Percentiles rank a stretch among this genome's conserved stretches.
These are phyloP conservation scores for Boletus sp. DNA, from an alignment of 1,284 basidiomycete species.

Conservation along the genomic window DNA sequence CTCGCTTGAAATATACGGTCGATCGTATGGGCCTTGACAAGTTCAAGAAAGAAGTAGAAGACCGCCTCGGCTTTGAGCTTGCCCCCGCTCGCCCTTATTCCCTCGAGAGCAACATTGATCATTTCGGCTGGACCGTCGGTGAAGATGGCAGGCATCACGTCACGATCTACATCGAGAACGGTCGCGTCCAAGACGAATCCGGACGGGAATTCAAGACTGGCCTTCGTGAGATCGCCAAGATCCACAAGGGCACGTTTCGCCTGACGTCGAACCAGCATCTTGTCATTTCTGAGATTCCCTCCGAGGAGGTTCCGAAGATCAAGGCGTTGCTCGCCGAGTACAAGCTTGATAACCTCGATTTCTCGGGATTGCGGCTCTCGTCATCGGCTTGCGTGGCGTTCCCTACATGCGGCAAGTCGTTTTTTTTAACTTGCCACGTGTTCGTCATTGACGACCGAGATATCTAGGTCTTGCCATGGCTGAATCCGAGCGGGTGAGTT, in stretches of 20 bases:
- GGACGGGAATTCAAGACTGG: slow-evolving; percentile 91
- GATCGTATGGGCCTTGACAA: slow-evolving; percentile 87
- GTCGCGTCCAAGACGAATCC: slow-evolving; percentile 91
- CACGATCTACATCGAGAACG: slow-evolving; percentile 96
- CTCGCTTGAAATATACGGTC: slow-evolving; percentile 94
- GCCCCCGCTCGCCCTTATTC: slow-evolving; percentile 71
- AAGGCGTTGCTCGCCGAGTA: slow-evolving; percentile 82
- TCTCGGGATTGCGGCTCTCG: slow-evolving; percentile 78
- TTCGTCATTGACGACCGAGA: slow-evolving; percentile 5
- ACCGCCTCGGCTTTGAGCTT: slow-evolving; percentile 79
- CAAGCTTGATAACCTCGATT: slow-evolving; percentile 86
- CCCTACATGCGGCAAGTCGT: slow-evolving; percentile 79
- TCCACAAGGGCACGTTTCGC: slow-evolving; percentile 92
- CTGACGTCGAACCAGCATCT: slow-evolving; percentile 95
- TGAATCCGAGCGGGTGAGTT: slow-evolving; percentile 78
- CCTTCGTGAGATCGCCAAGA: slow-evolving; percentile 86
- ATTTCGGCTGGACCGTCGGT: slow-evolving; percentile 90
- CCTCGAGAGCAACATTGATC: slow-evolving; percentile 90
- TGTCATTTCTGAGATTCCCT: slow-evolving; percentile 80
- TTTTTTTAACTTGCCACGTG: not conserved
- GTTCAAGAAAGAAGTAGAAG: slow-evolving; percentile 91
- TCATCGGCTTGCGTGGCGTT: slow-evolving; percentile 96
- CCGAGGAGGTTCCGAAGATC: slow-evolving; percentile 71
- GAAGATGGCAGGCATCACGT: slow-evolving; percentile 90
- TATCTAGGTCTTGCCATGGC: slow-evolving; percentile 83